Conservation (phyloP, 208 protist species). For the Crithidia sp. region DNA sequence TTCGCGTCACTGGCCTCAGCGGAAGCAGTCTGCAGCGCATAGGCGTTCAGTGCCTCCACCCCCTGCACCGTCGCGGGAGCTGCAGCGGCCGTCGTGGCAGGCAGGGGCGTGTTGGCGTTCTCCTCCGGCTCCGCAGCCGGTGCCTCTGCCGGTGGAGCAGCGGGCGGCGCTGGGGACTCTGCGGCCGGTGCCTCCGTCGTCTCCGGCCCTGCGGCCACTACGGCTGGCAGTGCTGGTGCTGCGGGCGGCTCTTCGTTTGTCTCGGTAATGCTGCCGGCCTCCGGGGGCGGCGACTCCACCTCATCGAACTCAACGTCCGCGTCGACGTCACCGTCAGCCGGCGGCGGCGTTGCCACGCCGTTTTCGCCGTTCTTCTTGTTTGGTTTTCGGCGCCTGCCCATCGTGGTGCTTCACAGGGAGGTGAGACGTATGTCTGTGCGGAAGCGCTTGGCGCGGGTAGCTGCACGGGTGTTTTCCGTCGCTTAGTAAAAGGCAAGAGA, state of each 20-base stretch:
- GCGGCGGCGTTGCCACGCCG: neutral
- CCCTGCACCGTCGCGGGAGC: neutral
- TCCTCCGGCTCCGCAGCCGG: neutral
- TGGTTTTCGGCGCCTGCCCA: slow-evolving; percentile 10
- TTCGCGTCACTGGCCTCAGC: too few relatives aligned
- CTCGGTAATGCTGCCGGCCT: too few relatives aligned
- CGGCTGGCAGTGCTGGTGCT: too few relatives aligned
- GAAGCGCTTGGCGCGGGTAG: neutral
- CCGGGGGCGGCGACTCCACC: too few relatives aligned
- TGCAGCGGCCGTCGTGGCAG: neutral
- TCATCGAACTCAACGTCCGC: neutral
- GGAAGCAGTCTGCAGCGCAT: slow-evolving; percentile 22
- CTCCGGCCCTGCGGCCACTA: too few relatives aligned
- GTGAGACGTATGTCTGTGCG: neutral
- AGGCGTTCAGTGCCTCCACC: slow-evolving; percentile 38
- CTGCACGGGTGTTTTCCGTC: too few relatives aligned
- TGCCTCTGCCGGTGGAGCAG: neutral
- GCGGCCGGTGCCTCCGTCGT: neutral
- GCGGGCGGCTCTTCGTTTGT: neutral
- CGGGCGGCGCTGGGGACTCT: neutral
- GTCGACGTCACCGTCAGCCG: slow-evolving; percentile 1
- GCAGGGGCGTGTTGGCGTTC: neutral
- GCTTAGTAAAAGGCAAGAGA: too few relatives aligned
- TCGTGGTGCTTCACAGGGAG: neutral
- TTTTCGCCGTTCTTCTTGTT: slow-evolving; percentile 8